Conservation (phyloP, 2,329 filamentous ascomycete genomes). For the Diaporthe sp. region DNA sequence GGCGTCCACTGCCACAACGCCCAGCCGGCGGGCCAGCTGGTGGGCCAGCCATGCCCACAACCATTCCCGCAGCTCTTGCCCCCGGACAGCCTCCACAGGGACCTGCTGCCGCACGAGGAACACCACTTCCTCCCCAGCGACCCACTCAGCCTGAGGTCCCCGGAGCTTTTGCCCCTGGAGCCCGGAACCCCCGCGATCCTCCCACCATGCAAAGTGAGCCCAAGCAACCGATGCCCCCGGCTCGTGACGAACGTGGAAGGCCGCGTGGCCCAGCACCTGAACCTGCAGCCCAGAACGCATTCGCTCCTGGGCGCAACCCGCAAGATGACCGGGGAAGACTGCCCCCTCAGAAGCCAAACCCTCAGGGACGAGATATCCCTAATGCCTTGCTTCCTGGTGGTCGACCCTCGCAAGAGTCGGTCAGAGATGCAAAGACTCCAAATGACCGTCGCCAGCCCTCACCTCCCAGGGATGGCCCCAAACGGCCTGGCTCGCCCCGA, state of each 20-base stretch:
- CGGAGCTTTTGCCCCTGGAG: background rate
- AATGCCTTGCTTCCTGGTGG: background rate
- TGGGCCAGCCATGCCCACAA: background rate
- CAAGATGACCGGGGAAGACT: background rate
- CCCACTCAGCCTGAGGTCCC: background rate
- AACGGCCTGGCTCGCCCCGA: background rate
- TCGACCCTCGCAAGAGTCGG: slow-evolving; percentile 7
- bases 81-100: background rate
- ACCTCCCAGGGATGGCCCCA: background rate
- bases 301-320: background rate
- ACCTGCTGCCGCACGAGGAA: background rate
- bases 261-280: background rate
- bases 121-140: background rate
- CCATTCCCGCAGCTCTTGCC: background rate
- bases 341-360: background rate
- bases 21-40: background rate
- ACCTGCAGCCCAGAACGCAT: background rate
- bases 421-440: background rate
- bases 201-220: background rate
- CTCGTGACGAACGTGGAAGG: background rate
- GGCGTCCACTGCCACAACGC: background rate
- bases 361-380: background rate
- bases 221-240: background rate
- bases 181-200: background rate
- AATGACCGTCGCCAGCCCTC: slow-evolving; percentile 10